Evolutionary conservation across 2,329 filamentous ascomycete genomes (phyloP).

Genomic region (Huntiella abstrusa): DNA sequence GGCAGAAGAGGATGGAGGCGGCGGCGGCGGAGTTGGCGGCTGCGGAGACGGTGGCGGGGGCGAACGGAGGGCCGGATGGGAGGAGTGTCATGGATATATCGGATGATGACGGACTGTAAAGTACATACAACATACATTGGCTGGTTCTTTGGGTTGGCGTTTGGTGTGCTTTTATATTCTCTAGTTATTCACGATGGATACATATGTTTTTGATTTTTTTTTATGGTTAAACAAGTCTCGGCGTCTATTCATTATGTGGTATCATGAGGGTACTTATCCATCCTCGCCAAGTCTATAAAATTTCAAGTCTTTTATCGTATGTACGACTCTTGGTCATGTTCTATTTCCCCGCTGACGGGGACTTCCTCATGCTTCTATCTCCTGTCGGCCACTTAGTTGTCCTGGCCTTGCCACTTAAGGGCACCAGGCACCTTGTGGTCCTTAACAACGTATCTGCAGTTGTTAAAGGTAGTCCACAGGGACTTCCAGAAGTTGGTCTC

Average conservation of each 20-base stretch:
- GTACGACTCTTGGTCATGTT: not conserved
- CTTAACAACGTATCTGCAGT: conserved; percentile 27
- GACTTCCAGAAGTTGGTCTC: conserved; percentile 23
- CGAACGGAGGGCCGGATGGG: conserved; percentile 18
- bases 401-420: conserved; percentile 11
- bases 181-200: too few species aligned
- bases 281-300: not conserved
- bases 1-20: conserved; percentile 13
- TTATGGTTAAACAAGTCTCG: not conserved
- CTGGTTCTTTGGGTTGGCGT: not conserved
- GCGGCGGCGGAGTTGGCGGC: conserved; percentile 17
- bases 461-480: conserved; percentile 27
- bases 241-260: not conserved
- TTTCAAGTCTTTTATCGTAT: not conserved
- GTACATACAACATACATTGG: not conserved
- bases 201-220: not conserved
- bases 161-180: not conserved
- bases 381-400: not conserved
- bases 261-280: not conserved
- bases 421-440: conserved; percentile 11
- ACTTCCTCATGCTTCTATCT: not conserved
- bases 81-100: conserved; percentile 37
- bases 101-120: conserved; percentile 26
- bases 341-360: not conserved
- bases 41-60: conserved; percentile 14